Percentiles rank a stretch among this genome's conserved stretches.
Evolutionary conservation across 2,329 filamentous ascomycete genomes (phyloP).

Genomic region (Aspergillus thermomutatus): DNA sequence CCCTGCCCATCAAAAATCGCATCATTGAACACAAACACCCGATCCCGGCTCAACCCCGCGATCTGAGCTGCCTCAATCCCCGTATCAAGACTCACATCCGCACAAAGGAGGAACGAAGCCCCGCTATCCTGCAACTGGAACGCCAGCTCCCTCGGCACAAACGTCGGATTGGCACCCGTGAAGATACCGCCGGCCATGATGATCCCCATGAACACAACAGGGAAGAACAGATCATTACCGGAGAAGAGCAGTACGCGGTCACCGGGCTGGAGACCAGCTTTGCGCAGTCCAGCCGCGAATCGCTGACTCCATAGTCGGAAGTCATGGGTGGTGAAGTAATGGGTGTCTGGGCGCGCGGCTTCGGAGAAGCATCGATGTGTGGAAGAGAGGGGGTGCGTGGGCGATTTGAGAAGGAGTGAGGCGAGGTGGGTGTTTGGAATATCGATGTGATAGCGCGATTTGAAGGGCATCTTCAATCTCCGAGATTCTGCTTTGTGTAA

Average conservation of each 20-base stretch:
- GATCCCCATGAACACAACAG: slow-evolving; percentile 66
- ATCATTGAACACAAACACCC: slow-evolving; percentile 66
- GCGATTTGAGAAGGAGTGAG: slow-evolving; percentile 49
- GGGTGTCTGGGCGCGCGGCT: slow-evolving; percentile 62
- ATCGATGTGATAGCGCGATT: slow-evolving; percentile 48
- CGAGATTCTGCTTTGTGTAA: neutral
- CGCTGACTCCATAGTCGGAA: slow-evolving; percentile 71
- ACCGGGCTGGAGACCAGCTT: slow-evolving; percentile 61
- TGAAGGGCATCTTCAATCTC: slow-evolving; percentile 48
- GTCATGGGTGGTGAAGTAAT: slow-evolving; percentile 60
- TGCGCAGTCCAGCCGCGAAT: slow-evolving; percentile 64
- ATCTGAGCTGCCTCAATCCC: slow-evolving; percentile 64
- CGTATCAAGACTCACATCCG: slow-evolving; percentile 57
- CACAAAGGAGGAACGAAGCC: slow-evolving; percentile 61
- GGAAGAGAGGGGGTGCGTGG: slow-evolving; percentile 44
- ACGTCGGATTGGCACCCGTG: slow-evolving; percentile 70
- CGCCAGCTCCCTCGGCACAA: slow-evolving; percentile 67
- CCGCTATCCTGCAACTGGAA: slow-evolving; percentile 72
- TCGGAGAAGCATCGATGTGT: slow-evolving; percentile 57
- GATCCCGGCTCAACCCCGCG: slow-evolving; percentile 52
- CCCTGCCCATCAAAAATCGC: slow-evolving; percentile 45
- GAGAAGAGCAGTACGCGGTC: slow-evolving; percentile 73
- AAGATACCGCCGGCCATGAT: slow-evolving; percentile 77
- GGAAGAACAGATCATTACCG: slow-evolving; percentile 70
- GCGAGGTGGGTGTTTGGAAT: slow-evolving; percentile 43